Conservation (phyloP, 305 asterid species). For the Solanum hybrid region DNA sequence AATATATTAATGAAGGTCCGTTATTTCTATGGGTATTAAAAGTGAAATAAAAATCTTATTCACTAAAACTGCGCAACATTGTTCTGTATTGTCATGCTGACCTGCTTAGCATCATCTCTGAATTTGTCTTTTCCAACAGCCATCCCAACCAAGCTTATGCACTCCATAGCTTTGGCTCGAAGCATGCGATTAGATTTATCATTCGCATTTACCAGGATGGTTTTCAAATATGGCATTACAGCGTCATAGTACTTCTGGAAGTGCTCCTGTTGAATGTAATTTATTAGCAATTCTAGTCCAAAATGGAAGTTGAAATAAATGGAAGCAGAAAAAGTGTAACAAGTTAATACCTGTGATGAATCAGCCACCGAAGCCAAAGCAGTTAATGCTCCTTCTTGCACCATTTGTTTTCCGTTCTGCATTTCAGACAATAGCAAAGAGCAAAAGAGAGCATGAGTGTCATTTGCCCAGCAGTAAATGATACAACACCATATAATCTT, state of each 20-base stretch:
- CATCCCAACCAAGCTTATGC: conserved; percentile 97
- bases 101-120: conserved; percentile 92
- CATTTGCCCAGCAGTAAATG: not conserved
- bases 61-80: not conserved
- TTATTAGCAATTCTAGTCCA: not conserved
- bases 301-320: not conserved
- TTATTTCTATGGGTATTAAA: not conserved
- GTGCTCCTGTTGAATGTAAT: conserved; percentile 44
- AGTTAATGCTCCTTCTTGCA: conserved; percentile 96
- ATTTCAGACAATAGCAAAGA: conserved; percentile 20
- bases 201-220: conserved; percentile 74
- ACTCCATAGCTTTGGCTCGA: conserved; percentile 99
- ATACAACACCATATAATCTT: not conserved
- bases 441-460: not conserved
- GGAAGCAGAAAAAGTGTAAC: not conserved
- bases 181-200: conserved; percentile 97
- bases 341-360: conserved; percentile 72
- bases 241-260: conserved; percentile 85
- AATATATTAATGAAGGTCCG: not conserved
- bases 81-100: conserved; percentile 2
- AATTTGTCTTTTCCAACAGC: conserved; percentile 90
- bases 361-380: conserved; percentile 98
- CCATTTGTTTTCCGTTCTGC: conserved; percentile 98
- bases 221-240: conserved; percentile 88
- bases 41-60: not conserved